phyloP scores from a whole-genome alignment of 768 basidiomycete genomes.

The Naganishia onofrii region DNA sequence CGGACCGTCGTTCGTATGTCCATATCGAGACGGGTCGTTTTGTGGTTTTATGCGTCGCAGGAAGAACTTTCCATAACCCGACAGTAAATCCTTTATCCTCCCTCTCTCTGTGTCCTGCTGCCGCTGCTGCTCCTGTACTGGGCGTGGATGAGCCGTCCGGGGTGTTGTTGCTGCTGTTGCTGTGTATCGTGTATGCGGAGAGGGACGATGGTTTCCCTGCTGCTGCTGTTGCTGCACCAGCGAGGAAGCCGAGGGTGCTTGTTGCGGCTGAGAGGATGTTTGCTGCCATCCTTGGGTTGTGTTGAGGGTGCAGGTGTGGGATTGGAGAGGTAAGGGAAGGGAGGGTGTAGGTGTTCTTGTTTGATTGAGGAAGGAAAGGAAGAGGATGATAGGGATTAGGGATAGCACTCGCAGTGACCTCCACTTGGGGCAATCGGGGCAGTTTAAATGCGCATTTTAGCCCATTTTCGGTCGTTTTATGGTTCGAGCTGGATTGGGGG shows the following conservation, averaged over 20 bases:
- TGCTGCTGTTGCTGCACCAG: slow-evolving; percentile 14
- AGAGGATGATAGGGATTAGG: not conserved
- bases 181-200: slow-evolving; percentile 37
- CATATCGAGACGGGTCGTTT: slow-evolving; percentile 88
- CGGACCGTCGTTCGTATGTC: slow-evolving; percentile 49
- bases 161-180: no score
- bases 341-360: not conserved
- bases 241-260: slow-evolving; percentile 32
- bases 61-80: slow-evolving; percentile 85
- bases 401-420: not conserved
- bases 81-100: slow-evolving; percentile 57
- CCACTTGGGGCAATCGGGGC: not conserved
- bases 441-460: not conserved
- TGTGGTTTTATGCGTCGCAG: slow-evolving; percentile 82
- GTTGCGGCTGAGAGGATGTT: slow-evolving; percentile 36
- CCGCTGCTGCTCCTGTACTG: no score
- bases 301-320: not conserved
- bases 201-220: slow-evolving; percentile 35
- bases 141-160: not conserved
- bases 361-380: not conserved
- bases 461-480: not conserved
- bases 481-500: no score
- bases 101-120: no score
- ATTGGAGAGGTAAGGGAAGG: not conserved
- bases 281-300: not conserved